These are phyloP conservation scores for Crucibulum laeve DNA, from an alignment of 768 basidiomycete species.

Conservation along the genomic window DNA sequence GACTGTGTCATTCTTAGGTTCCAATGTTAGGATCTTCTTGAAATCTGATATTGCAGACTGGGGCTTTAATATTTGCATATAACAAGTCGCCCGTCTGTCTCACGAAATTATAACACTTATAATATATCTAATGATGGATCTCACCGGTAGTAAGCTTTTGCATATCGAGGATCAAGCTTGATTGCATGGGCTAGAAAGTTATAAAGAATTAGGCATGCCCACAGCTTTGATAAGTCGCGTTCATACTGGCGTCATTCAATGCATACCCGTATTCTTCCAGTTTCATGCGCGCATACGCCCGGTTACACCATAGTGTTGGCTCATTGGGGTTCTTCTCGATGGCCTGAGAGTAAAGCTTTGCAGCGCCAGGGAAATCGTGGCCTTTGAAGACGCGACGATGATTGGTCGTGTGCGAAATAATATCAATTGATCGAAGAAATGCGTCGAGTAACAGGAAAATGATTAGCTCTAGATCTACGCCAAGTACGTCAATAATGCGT, in stretches of 20 bases:
- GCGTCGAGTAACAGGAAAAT: background rate
- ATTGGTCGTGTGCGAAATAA: background rate
- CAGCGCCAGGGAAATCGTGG: constrained; percentile 75
- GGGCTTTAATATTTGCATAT: constrained; percentile 86
- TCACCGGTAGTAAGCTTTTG: constrained; percentile 87
- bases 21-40: constrained; percentile 75
- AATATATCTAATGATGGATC: constrained; percentile 1
- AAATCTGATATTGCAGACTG: constrained; percentile 86
- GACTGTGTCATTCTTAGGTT: constrained; percentile 82
- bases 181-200: constrained; percentile 68
- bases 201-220: constrained; percentile 4
- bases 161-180: constrained; percentile 81
- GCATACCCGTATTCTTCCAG: constrained; percentile 93
- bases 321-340: constrained; percentile 87
- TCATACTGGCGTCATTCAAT: constrained; percentile 79
- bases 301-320: constrained; percentile 90
- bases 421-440: constrained; percentile 1
- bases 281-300: constrained; percentile 90
- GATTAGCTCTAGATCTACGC: constrained; percentile 1
- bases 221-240: background rate
- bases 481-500: constrained; percentile 16
- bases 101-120: constrained; percentile 1
- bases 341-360: constrained; percentile 76
- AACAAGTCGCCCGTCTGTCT: constrained; percentile 78
- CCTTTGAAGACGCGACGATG: constrained; percentile 26